A percentile compares a stretch with the other conserved stretches of the same genome.
Conservation (phyloP, 2,329 filamentous ascomycete genomes). For the Beauveria brongniartii region DNA sequence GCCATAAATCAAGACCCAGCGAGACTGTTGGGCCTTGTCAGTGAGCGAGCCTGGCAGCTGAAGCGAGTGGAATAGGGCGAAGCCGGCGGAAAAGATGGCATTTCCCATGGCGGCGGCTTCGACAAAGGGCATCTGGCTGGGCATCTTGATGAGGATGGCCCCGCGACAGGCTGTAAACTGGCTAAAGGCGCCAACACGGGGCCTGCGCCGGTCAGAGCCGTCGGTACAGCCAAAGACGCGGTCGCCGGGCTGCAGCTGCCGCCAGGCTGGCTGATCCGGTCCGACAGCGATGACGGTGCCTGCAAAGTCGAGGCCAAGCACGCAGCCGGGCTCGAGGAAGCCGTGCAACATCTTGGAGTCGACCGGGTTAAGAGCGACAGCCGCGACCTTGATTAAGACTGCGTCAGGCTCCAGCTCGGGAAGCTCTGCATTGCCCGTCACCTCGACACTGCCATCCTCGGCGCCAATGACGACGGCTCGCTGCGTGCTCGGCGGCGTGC, state of each 20-base stretch:
- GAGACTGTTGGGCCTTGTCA: slow-evolving; percentile 9
- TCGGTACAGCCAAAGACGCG: slow-evolving; percentile 18
- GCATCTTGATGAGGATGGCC: slow-evolving; percentile 18
- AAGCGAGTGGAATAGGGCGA: slow-evolving; percentile 23
- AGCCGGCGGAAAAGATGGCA: slow-evolving; percentile 19
- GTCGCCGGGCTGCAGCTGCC: slow-evolving; percentile 15
- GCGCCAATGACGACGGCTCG: not conserved
- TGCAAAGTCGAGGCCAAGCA: slow-evolving; percentile 26
- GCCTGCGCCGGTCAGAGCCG: slow-evolving; percentile 14
- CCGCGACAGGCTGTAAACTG: slow-evolving; percentile 18
- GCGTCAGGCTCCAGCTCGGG: not conserved
- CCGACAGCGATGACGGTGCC: slow-evolving; percentile 23
- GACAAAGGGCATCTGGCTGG: slow-evolving; percentile 17
- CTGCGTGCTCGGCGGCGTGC: not conserved
- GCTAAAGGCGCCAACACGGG: slow-evolving; percentile 21
- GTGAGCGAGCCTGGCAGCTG: slow-evolving; percentile 18
- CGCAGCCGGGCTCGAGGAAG: slow-evolving; percentile 19
- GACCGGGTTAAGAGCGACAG: slow-evolving; percentile 7
- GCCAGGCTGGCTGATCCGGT: not conserved
- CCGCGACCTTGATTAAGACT: not conserved
- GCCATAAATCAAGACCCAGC: slow-evolving; percentile 34
- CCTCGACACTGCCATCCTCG: not conserved
- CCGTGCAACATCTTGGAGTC: slow-evolving; percentile 14
- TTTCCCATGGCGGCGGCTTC: slow-evolving; percentile 18
- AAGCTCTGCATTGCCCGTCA: not conserved